Evolutionary conservation across 805 yeast genomes (phyloP).

Genomic region (Cyberlindnera maritima): DNA sequence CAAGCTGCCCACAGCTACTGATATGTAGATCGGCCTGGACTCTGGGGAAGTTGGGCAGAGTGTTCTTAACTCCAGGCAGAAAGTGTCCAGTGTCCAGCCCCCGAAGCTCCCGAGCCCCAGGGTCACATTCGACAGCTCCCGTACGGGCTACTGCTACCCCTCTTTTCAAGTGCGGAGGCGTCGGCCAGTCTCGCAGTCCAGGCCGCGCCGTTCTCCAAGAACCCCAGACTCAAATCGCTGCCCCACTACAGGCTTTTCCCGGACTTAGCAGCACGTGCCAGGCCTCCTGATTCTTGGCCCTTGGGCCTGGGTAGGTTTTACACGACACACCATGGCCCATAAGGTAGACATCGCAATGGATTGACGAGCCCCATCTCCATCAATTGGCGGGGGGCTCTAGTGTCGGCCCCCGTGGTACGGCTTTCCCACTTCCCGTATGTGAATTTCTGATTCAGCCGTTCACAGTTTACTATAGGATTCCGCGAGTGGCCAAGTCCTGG

Average conservation of each 20-base stretch:
- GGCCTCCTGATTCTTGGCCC: too few relatives aligned
- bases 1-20: too few relatives aligned
- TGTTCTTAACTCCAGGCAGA: neutral
- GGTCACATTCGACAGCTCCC: too few relatives aligned
- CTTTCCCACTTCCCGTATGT: neutral
- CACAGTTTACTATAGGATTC: constrained; percentile 1
- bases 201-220: neutral
- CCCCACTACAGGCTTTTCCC: neutral
- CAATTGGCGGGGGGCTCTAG: too few relatives aligned
- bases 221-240: constrained; percentile 1
- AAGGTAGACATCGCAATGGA: too few relatives aligned
- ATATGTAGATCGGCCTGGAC: too few relatives aligned
- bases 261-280: neutral
- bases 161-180: constrained; percentile 2
- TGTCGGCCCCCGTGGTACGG: constrained; percentile 2
- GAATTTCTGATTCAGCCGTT: constrained; percentile 2
- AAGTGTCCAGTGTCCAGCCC: too few relatives aligned
- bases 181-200: too few relatives aligned
- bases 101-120: too few relatives aligned
- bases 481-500: neutral
- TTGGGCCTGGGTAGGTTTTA: too few relatives aligned
- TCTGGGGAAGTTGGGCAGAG: too few relatives aligned
- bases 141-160: neutral
- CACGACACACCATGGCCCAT: neutral
- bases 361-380: too few relatives aligned